Conservation (phyloP, 331 rosid genomes). For the Malus hybrid region DNA sequence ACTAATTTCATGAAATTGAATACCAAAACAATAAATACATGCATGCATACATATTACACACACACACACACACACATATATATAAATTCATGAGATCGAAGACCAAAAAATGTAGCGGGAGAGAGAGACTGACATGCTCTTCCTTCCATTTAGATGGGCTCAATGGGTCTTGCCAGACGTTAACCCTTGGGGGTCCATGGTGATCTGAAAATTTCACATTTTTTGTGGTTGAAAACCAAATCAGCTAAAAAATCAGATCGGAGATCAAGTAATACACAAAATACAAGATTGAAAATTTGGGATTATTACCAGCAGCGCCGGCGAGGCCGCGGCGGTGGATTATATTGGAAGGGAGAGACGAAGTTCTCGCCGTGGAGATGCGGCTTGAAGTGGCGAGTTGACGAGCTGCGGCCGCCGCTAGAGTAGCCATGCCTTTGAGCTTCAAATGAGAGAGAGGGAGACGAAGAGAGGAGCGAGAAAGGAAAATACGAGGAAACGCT, state of each 20-base stretch:
- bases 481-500: neutral
- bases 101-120: neutral
- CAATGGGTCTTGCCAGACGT: conserved; percentile 73
- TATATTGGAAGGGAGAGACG: conserved; percentile 35
- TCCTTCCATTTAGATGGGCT: conserved; percentile 96
- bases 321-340: conserved; percentile 76
- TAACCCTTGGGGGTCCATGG: conserved; percentile 76
- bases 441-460: neutral
- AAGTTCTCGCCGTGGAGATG: conserved; percentile 35
- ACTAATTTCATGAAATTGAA: neutral
- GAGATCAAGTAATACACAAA: neutral
- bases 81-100: neutral
- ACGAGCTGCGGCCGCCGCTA: conserved; percentile 58
- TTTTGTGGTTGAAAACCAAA: neutral
- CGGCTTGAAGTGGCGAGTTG: conserved; percentile 55
- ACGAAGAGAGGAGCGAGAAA: neutral
- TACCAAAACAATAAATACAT: neutral
- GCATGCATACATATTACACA: neutral
- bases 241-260: conserved; percentile 14
- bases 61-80: no score
- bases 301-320: conserved; percentile 66
- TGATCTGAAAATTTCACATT: conserved; percentile 53
- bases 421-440: conserved; percentile 45
- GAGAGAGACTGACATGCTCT: conserved; percentile 67
- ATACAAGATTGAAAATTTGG: neutral